Evolutionary conservation across 139 green algal genomes (phyloP).

Genomic region (Ulvella scutata): DNA sequence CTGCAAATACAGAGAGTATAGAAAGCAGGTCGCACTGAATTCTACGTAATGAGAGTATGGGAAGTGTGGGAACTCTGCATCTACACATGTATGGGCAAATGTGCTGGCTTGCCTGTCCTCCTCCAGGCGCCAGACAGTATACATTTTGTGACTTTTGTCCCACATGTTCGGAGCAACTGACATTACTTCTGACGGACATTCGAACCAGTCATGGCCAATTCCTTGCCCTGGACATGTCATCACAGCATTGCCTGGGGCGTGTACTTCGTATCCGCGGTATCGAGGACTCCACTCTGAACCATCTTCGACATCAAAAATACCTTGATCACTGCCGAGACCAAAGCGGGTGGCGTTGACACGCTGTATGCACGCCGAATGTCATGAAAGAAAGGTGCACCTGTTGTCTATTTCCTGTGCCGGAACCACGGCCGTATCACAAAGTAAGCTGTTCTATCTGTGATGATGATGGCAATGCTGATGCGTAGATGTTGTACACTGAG

Average conservation of each 20-base stretch:
- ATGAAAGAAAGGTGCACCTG: no score
- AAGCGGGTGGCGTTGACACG: no score
- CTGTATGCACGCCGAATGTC: no score
- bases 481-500: no score
- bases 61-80: conserved; percentile 2
- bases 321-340: neutral
- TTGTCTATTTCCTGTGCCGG: no score
- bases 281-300: neutral
- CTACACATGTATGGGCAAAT: neutral
- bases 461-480: neutral
- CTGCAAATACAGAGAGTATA: neutral
- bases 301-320: neutral
- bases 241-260: no score
- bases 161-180: neutral
- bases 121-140: no score
- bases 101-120: neutral
- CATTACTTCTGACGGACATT: no score
- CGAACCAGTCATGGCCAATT: no score
- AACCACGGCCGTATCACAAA: no score
- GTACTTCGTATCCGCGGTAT: neutral
- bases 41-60: neutral
- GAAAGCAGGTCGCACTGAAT: neutral
- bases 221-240: no score
- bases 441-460: no score
- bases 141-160: neutral